Evolutionary conservation across 75 land plant genomes (phyloP).

Genomic region (Ceratopteris richardii): DNA sequence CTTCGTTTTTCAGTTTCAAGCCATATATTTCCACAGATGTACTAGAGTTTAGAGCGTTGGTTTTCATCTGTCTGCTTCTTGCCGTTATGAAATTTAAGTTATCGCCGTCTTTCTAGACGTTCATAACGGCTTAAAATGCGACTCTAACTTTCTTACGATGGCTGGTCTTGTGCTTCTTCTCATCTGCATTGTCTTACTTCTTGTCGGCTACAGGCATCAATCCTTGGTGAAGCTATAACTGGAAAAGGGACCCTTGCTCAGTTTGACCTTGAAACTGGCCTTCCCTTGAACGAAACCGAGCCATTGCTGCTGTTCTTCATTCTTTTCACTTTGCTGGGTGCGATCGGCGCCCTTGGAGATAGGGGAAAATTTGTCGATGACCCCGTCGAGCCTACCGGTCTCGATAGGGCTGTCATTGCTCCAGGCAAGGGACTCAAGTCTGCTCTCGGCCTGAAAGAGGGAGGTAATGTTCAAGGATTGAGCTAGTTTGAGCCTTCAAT

Average conservation of each 20-base stretch:
- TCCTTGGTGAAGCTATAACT: constrained; percentile 85
- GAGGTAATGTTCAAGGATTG: constrained; percentile 36
- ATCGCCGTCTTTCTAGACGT: too few species aligned
- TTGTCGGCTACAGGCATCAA: constrained; percentile 86
- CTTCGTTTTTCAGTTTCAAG: too few species aligned
- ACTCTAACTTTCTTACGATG: too few species aligned
- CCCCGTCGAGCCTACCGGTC: constrained; percentile 39
- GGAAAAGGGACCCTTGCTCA: constrained; percentile 94
- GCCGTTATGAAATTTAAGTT: too few species aligned
- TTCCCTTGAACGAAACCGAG: constrained; percentile 80
- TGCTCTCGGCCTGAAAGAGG: constrained; percentile 68
- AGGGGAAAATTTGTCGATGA: constrained; percentile 83
- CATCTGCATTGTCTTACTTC: too few species aligned
- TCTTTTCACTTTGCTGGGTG: constrained; percentile 84
- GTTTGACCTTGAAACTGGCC: constrained; percentile 93
- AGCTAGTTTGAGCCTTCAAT: background rate
- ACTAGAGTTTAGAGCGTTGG: too few species aligned
- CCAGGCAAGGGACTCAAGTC: constrained; percentile 76
- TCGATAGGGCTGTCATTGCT: constrained; percentile 60
- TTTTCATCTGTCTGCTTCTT: too few species aligned
- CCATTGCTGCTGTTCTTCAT: constrained; percentile 78
- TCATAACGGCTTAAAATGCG: too few species aligned
- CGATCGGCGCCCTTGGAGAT: constrained; percentile 90
- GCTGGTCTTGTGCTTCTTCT: too few species aligned
- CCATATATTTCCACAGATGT: too few species aligned